These are phyloP conservation scores for Lantana camara DNA, from an alignment of 257 asterid genomes.

Conservation along the genomic window DNA sequence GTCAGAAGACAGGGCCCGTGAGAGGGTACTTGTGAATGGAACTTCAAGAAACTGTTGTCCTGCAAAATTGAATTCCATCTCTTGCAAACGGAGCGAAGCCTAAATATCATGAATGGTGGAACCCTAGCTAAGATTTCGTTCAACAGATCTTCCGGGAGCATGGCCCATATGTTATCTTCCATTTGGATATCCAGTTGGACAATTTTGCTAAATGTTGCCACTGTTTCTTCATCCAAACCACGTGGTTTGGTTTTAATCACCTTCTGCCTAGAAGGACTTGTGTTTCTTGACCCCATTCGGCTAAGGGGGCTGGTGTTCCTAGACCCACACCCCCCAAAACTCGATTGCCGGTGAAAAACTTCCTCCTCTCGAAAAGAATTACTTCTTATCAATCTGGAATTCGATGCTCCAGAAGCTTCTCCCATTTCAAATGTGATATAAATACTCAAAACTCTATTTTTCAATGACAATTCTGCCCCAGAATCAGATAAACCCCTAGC, in stretches of 20 bases:
- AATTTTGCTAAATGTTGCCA: conserved; percentile 60
- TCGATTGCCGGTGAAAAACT: conserved; percentile 53
- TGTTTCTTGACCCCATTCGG: conserved; percentile 82
- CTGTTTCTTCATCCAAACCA: conserved; percentile 94
- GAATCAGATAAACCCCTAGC: conserved; percentile 19
- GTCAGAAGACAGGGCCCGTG: conserved; percentile 98
- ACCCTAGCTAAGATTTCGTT: conserved; percentile 92
- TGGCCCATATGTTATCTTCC: conserved; percentile 98
- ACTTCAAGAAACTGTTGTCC: conserved; percentile 83
- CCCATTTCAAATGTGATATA: conserved; percentile 46
- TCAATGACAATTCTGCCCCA: conserved; percentile 15
- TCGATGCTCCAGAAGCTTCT: conserved; percentile 61
- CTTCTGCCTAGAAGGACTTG: conserved; percentile 90
- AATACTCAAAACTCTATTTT: conserved; percentile 19
- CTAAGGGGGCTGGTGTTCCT: conserved; percentile 89
- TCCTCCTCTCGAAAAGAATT: conserved; percentile 66
- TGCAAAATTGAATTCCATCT: conserved; percentile 96
- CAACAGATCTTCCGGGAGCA: conserved; percentile 91
- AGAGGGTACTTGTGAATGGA: conserved; percentile 93
- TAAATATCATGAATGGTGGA: conserved; percentile 93
- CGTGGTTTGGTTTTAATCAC: conserved; percentile 86
- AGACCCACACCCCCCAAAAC: conserved; percentile 64
- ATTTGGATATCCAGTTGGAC: conserved; percentile 84
- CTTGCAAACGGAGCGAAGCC: conserved; percentile 90
- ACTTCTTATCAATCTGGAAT: conserved; percentile 51